phyloP scores from a whole-genome alignment of 1,139 yeast genomes.

The Starmera stellimalicola region DNA sequence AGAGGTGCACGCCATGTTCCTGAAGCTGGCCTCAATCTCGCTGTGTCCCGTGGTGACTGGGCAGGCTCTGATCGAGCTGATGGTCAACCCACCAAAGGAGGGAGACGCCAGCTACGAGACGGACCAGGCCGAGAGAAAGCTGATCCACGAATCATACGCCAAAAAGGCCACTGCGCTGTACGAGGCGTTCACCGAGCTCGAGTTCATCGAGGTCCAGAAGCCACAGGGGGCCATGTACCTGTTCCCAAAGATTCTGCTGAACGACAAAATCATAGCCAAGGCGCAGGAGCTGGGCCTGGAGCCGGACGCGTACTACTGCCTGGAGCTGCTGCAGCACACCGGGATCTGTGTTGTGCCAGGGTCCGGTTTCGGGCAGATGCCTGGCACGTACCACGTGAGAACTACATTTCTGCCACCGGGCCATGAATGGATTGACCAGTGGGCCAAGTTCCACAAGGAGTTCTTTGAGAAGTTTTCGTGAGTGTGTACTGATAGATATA shows the following conservation, averaged over 20 bases:
- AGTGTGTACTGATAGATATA: too few relatives aligned
- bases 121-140: slow-evolving; percentile 51
- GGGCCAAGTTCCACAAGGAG: slow-evolving; percentile 66
- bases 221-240: slow-evolving; percentile 98
- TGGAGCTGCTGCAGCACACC: slow-evolving; percentile 71
- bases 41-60: slow-evolving; percentile 93
- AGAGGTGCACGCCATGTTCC: slow-evolving; percentile 59
- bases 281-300: slow-evolving; percentile 48
- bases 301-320: slow-evolving; percentile 84
- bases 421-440: slow-evolving; percentile 68
- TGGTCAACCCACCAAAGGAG: slow-evolving; percentile 81
- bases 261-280: slow-evolving; percentile 48
- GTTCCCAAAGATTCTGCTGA: slow-evolving; percentile 69
- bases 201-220: slow-evolving; percentile 72
- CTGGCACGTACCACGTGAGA: slow-evolving; percentile 83
- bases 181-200: slow-evolving; percentile 64
- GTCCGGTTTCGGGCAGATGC: slow-evolving; percentile 88
- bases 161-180: slow-evolving; percentile 56
- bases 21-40: slow-evolving; percentile 83
- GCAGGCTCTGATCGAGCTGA: slow-evolving; percentile 82
- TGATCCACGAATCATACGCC: slow-evolving; percentile 53
- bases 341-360: slow-evolving; percentile 99
- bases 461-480: slow-evolving; percentile 51
- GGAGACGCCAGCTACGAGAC: slow-evolving; percentile 71
- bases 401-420: slow-evolving; percentile 97